A percentile compares a stretch with the other conserved stretches of the same genome.
phyloP scores from a whole-genome alignment of 495 filamentous ascomycete genomes.

The Trichoderma orchidacearum region DNA sequence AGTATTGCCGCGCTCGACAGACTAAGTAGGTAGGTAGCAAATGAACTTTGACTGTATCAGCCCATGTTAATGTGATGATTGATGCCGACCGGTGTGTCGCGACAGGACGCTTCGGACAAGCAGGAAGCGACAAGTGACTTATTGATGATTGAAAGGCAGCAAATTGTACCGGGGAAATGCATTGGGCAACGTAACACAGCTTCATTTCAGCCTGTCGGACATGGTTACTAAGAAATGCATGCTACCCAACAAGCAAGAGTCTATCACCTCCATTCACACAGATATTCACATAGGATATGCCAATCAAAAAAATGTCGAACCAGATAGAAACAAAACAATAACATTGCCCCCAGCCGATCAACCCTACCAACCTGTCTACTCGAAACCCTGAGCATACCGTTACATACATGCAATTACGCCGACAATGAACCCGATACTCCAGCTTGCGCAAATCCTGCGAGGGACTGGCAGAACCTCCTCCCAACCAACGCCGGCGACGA shows the following conservation, averaged over 20 bases:
- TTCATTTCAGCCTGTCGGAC: not conserved
- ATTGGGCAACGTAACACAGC: not conserved
- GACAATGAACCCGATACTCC: constrained; percentile 1
- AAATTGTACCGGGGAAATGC: too few relatives aligned
- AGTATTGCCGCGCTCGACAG: too few relatives aligned
- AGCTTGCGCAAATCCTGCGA: not conserved
- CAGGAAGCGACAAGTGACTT: too few relatives aligned
- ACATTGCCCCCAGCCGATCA: not conserved
- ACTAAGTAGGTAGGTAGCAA: too few relatives aligned
- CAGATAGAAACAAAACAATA: not conserved
- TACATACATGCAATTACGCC: not conserved
- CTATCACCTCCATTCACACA: not conserved
- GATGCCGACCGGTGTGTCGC: too few relatives aligned
- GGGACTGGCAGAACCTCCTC: not conserved
- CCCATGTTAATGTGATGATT: too few relatives aligned
- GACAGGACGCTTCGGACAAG: too few relatives aligned
- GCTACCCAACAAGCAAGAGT: too few relatives aligned
- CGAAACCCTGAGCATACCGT: not conserved
- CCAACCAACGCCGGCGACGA: not conserved
- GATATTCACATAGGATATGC: not conserved
- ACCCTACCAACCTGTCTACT: not conserved
- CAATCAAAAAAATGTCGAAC: not conserved
- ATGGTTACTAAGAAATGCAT: too few relatives aligned
- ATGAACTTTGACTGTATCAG: too few relatives aligned
- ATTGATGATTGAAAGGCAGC: too few relatives aligned